These are phyloP conservation scores for Didymella exigua DNA, from an alignment of 2,329 filamentous ascomycete species.

Conservation along the genomic window DNA sequence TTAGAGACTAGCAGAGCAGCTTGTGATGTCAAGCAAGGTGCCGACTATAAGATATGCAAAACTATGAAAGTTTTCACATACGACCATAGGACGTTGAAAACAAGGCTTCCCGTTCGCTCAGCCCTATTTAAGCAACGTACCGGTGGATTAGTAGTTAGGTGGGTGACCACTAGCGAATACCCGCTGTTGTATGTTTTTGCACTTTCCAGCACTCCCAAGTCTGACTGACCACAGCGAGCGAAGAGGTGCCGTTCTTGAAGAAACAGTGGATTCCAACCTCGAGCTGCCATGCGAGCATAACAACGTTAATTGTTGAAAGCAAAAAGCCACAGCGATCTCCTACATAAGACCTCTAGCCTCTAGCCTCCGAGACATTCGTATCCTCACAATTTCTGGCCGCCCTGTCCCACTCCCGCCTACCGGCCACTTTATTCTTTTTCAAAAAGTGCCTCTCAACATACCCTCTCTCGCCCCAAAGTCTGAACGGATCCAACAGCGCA, in stretches of 20 bases:
- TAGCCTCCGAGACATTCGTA: background rate
- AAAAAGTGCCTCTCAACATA: conserved; percentile 36
- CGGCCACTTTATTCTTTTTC: conserved; percentile 6
- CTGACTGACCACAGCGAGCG: background rate
- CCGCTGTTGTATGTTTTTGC: background rate
- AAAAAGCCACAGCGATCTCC: background rate
- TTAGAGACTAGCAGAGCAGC: too few relatives aligned
- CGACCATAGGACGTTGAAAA: background rate
- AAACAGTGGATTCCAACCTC: too few relatives aligned
- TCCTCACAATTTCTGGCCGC: background rate
- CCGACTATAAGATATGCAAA: too few relatives aligned
- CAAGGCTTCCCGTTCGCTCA: background rate
- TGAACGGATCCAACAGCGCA: conserved; percentile 39
- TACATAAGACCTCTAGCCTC: background rate
- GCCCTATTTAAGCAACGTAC: background rate
- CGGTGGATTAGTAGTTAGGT: background rate
- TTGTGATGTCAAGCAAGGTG: too few relatives aligned
- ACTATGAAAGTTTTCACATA: background rate
- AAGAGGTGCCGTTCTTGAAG: too few relatives aligned
- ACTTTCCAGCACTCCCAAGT: too few relatives aligned
- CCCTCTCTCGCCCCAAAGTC: conserved; percentile 36
- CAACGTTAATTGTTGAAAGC: too few relatives aligned
- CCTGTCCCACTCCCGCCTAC: background rate
- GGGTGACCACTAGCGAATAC: background rate
- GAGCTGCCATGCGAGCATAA: background rate